Evolutionary conservation across 2,329 filamentous ascomycete species (phyloP).

Genomic region (Neonectria faginata): DNA sequence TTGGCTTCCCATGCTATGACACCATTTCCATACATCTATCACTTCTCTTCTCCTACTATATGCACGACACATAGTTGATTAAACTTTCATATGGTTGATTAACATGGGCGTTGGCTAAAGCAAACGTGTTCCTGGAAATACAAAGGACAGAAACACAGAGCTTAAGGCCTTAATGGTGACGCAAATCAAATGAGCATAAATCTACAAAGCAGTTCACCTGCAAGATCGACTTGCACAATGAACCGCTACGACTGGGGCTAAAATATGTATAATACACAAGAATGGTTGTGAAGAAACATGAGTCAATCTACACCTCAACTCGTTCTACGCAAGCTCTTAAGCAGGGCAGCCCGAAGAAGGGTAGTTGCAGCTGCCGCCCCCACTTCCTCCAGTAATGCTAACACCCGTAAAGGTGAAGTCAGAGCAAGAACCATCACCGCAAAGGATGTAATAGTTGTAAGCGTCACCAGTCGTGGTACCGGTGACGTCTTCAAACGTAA

Average conservation of each 20-base stretch:
- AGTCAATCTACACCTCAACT: not conserved
- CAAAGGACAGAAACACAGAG: too few relatives aligned
- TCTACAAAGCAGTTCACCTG: too few relatives aligned
- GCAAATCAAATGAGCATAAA: too few relatives aligned
- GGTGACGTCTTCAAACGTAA: slow-evolving; percentile 55
- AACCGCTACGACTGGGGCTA: not conserved
- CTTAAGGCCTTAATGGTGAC: too few relatives aligned
- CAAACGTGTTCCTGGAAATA: too few relatives aligned
- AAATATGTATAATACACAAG: slow-evolving; percentile 2
- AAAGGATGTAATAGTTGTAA: slow-evolving; percentile 64
- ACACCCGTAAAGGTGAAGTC: slow-evolving; percentile 63
- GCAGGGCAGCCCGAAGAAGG: slow-evolving; percentile 25
- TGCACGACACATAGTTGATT: too few relatives aligned
- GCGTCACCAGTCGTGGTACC: slow-evolving; percentile 43
- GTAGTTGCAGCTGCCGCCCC: slow-evolving; percentile 30
- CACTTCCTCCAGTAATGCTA: slow-evolving; percentile 59
- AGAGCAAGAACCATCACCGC: slow-evolving; percentile 55
- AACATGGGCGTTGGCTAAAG: too few relatives aligned
- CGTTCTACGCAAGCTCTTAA: slow-evolving; percentile 52
- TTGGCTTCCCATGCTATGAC: too few relatives aligned
- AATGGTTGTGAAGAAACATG: not conserved
- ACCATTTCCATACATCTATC: too few relatives aligned
- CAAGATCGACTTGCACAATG: not conserved
- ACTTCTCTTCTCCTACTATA: too few relatives aligned
- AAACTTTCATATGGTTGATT: too few relatives aligned